phyloP scores from a whole-genome alignment of 2,329 filamentous ascomycete genomes.

The Grosmannia penicillata region DNA sequence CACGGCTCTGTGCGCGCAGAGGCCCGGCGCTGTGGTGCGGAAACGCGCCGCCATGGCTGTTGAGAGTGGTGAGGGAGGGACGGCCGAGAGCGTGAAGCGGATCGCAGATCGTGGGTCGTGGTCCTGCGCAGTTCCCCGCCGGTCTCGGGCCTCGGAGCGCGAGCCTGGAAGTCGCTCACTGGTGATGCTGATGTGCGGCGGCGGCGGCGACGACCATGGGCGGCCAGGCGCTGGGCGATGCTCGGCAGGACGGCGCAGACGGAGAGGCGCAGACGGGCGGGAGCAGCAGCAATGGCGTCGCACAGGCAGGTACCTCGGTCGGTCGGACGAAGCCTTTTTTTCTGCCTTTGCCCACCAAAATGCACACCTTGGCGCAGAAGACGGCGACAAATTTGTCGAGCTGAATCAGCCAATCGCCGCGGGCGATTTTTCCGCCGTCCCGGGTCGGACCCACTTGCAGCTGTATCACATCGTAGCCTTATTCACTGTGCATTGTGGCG shows the following conservation, averaged over 20 bases:
- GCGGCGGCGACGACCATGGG: too few species aligned
- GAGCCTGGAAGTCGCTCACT: too few species aligned
- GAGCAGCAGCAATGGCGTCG: not conserved
- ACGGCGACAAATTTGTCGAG: not conserved
- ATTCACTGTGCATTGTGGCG: not conserved
- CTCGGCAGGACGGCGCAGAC: too few species aligned
- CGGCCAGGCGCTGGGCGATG: too few species aligned
- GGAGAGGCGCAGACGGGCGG: not conserved
- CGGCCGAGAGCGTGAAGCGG: too few species aligned
- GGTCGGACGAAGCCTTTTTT: not conserved
- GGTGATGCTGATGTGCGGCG: too few species aligned
- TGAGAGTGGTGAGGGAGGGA: too few species aligned
- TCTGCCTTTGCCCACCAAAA: not conserved
- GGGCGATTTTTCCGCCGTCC: not conserved
- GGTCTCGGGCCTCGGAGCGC: too few species aligned
- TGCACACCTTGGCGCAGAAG: not conserved
- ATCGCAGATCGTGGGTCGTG: too few species aligned
- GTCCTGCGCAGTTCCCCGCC: too few species aligned
- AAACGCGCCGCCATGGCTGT: constrained; percentile 1
- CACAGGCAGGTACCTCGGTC: not conserved
- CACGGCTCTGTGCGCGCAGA: not conserved
- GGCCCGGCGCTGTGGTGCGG: not conserved
- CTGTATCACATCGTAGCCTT: not conserved
- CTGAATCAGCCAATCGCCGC: not conserved
- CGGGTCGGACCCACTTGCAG: not conserved